A percentile compares a stretch with the other conserved stretches of the same genome.
Evolutionary conservation across 177 flowering plant genomes (phyloP).

Genomic region (Vitis hybrid): DNA sequence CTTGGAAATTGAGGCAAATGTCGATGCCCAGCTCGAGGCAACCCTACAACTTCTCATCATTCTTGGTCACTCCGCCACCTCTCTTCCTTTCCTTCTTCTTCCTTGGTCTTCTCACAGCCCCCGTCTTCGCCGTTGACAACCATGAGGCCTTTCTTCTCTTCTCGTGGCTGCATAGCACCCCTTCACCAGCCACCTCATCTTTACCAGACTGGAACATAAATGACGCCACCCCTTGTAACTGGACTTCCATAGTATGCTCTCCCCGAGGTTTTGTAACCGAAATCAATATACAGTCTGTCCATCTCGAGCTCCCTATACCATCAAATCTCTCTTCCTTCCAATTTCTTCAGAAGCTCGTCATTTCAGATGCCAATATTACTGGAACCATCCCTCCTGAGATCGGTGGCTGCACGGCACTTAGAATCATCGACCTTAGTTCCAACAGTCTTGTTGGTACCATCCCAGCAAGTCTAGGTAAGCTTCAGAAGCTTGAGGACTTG

Average conservation of each 20-base stretch:
- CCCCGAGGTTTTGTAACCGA: constrained; percentile 32
- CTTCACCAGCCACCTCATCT: constrained; percentile 19
- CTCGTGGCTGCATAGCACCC: constrained; percentile 42
- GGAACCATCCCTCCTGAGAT: constrained; percentile 43
- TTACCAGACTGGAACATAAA: constrained; percentile 36
- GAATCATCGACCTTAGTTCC: constrained; percentile 37
- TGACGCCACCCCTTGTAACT: constrained; percentile 42
- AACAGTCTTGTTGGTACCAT: constrained; percentile 43
- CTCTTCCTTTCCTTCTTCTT: constrained; percentile 8
- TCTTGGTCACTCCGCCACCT: neutral
- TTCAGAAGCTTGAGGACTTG: constrained; percentile 35
- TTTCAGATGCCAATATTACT: constrained; percentile 51
- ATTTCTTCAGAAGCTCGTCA: constrained; percentile 32
- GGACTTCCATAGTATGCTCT: constrained; percentile 51
- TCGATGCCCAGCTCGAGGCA: constrained; percentile 39
- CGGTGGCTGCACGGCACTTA: constrained; percentile 31
- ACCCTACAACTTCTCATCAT: too few relatives aligned
- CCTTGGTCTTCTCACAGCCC: constrained; percentile 3
- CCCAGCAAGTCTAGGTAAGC: constrained; percentile 35
- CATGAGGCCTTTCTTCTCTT: constrained; percentile 35
- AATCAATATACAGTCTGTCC: constrained; percentile 37
- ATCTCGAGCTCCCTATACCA: constrained; percentile 41
- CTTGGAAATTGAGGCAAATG: constrained; percentile 55
- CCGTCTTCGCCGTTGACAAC: constrained; percentile 15
- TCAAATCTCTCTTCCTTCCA: constrained; percentile 34